A percentile compares a stretch with the other conserved stretches of the same genome.
These are phyloP conservation scores for Starmera quercuum DNA, from an alignment of 805 yeast species.

Conservation along the genomic window DNA sequence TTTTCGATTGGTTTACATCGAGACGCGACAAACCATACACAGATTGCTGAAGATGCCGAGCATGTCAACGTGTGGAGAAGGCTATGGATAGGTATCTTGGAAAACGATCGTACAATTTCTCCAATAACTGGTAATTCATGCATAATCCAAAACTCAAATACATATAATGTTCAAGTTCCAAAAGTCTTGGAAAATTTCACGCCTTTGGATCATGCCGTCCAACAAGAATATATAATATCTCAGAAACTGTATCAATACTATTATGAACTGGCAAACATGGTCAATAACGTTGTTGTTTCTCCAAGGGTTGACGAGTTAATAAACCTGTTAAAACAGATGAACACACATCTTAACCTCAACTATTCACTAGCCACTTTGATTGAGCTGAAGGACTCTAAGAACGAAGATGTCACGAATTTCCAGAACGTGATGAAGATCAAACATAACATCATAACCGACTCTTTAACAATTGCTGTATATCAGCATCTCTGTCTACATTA, in stretches of 20 bases:
- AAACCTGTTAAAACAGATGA: conserved; percentile 8
- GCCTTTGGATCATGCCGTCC: conserved; percentile 8
- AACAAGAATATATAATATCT: conserved; percentile 9
- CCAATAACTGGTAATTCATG: conserved; percentile 16
- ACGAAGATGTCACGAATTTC: conserved; percentile 5
- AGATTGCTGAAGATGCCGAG: conserved; percentile 8
- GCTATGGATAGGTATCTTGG: conserved; percentile 18
- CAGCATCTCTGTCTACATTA: conserved; percentile 13
- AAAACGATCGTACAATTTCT: conserved; percentile 13
- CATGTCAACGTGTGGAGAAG: conserved; percentile 17
- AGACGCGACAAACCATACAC: conserved; percentile 30
- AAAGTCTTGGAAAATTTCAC: conserved; percentile 1
- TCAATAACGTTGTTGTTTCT: conserved; percentile 11
- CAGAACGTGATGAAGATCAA: conserved; percentile 8
- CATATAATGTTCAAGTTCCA: conserved; percentile 13
- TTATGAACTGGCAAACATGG: conserved; percentile 10
- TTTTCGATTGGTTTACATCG: conserved; percentile 38
- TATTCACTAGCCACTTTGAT: conserved; percentile 7
- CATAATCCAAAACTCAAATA: conserved; percentile 10
- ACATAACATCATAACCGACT: conserved; percentile 9
- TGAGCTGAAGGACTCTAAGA: not conserved
- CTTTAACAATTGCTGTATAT: conserved; percentile 3
- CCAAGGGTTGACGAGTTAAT: conserved; percentile 13
- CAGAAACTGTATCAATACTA: conserved; percentile 12
- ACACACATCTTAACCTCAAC: conserved; percentile 9